A percentile compares a stretch with the other conserved stretches of the same genome.
These are phyloP conservation scores for Phytophthora lateralis DNA, from an alignment of 352 stramenopile species.

Conservation along the genomic window DNA sequence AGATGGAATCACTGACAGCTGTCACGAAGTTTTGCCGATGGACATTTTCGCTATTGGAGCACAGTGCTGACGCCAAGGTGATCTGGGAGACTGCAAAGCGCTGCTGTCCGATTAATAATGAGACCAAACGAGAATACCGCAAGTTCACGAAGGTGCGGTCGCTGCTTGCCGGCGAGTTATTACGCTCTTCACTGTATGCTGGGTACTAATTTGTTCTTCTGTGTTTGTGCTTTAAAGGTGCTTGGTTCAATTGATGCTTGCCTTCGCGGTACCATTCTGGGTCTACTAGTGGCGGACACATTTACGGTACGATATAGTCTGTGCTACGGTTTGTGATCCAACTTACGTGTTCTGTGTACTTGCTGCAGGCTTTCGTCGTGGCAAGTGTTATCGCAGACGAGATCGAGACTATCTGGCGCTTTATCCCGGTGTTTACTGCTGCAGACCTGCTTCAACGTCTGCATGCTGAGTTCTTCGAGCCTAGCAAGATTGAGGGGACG, in stretches of 20 bases:
- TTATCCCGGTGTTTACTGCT: conserved; percentile 83
- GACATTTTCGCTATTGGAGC: conserved; percentile 87
- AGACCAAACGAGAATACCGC: conserved; percentile 86
- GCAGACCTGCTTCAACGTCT: conserved; percentile 82
- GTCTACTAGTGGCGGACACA: conserved; percentile 83
- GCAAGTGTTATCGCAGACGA: conserved; percentile 80
- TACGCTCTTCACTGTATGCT: background rate
- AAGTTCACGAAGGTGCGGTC: conserved; percentile 84
- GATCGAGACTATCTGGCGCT: conserved; percentile 66
- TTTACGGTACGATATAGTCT: conserved; percentile 60
- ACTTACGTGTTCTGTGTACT: conserved; percentile 6
- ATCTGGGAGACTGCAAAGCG: conserved; percentile 89
- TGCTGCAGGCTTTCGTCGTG: conserved; percentile 78
- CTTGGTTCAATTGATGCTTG: conserved; percentile 86
- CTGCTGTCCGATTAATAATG: conserved; percentile 82
- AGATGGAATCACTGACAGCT: conserved; percentile 73
- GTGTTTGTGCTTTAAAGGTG: conserved; percentile 39
- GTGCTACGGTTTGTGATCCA: background rate
- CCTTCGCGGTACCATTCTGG: conserved; percentile 80
- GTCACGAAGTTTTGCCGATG: conserved; percentile 88
- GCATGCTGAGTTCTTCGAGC: conserved; percentile 76
- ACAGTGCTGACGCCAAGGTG: conserved; percentile 86
- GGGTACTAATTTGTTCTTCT: conserved; percentile 5
- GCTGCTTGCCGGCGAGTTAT: background rate
- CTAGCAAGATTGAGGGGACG: conserved; percentile 55